Evolutionary conservation across 805 yeast genomes (phyloP), one percentile per base, ranked within the genome.

Genomic region (Spathaspora arborariae): DNA sequence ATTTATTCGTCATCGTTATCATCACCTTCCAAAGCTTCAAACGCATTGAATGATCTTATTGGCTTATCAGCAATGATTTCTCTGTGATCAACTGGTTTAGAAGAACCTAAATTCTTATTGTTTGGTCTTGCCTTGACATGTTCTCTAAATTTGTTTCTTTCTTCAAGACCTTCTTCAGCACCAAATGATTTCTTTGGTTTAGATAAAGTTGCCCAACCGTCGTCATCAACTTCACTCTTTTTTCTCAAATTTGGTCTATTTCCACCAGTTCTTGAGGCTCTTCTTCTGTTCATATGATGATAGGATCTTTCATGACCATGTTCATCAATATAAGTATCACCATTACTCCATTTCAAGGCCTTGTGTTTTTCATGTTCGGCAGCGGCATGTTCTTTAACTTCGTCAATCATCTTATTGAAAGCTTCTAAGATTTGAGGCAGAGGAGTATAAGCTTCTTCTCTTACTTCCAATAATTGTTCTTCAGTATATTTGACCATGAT

Each of bases 201-300:
- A 45, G 74, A 68, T n/a, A 30, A 27, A 19, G 92, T 84, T 48
- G 85, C 85, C 92, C 94, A 87, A 40, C 95, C 95, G 51, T 87
- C 92, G 48, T 82, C 85, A 60, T 86, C 95, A 30, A 84, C 78
- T 49, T 70, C 76, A 47, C 76, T 70, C 66, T 78, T 77, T 60
- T 78, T 82, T 60, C 83, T 77, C 58, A 83, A 74, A 56, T 74
- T 75, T 45, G 85, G 85, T 55, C 62, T 65, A 42, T 55, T 52
- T 4, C 57, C 58, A 5, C 58, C 59, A n/a, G 68, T 58, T 49
- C 70, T 68, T 11, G 88, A 82, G 52, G 80, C 78, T 74, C 89
- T 81, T 71, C 90, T 78, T 60, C 82, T 73, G 62, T 71, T 71
- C 65, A 74, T 68, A 55, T 70, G 75, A 48, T 56, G 64, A 62